These are phyloP conservation scores for Pseudogymnoascus sp. DNA, from an alignment of 2,329 filamentous ascomycete genomes.

Conservation along the genomic window DNA sequence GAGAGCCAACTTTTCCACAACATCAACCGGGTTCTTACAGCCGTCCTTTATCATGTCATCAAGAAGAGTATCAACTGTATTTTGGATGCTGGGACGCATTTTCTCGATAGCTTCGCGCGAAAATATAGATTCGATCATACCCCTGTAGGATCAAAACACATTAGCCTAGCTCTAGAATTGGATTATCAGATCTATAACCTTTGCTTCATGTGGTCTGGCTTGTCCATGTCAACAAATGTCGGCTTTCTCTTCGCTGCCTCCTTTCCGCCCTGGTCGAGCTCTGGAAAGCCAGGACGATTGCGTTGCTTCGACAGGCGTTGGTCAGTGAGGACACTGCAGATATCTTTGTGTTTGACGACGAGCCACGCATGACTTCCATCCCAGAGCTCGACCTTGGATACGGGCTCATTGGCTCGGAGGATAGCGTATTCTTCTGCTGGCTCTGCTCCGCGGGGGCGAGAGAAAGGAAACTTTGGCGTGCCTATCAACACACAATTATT, in stretches of 20 bases:
- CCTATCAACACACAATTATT: slow-evolving; percentile 10
- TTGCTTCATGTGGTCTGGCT: slow-evolving; percentile 38
- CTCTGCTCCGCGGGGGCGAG: slow-evolving; percentile 31
- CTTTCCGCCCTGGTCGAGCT: slow-evolving; percentile 38
- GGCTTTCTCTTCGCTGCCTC: slow-evolving; percentile 39
- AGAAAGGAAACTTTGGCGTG: slow-evolving; percentile 32
- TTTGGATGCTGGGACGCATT: slow-evolving; percentile 37
- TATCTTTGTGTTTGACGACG: slow-evolving; percentile 39
- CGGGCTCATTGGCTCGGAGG: slow-evolving; percentile 34
- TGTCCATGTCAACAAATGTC: slow-evolving; percentile 44
- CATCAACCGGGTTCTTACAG: slow-evolving; percentile 33
- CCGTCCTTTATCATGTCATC: slow-evolving; percentile 33
- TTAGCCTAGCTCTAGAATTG: not conserved
- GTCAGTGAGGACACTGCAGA: slow-evolving; percentile 36
- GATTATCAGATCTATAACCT: slow-evolving; percentile 23
- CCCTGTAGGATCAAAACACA: slow-evolving; percentile 20
- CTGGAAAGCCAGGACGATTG: slow-evolving; percentile 37
- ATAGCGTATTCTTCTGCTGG: slow-evolving; percentile 37
- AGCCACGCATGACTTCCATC: slow-evolving; percentile 41
- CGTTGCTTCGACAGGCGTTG: slow-evolving; percentile 40
- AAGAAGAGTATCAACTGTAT: slow-evolving; percentile 36
- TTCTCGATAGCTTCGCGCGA: slow-evolving; percentile 30
- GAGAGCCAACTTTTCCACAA: slow-evolving; percentile 39
- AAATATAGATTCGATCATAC: slow-evolving; percentile 40
- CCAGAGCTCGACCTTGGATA: slow-evolving; percentile 38